Base-by-base conservation (phyloP, 129 eudicot genomes). In the Escallonia rubra region DNA sequence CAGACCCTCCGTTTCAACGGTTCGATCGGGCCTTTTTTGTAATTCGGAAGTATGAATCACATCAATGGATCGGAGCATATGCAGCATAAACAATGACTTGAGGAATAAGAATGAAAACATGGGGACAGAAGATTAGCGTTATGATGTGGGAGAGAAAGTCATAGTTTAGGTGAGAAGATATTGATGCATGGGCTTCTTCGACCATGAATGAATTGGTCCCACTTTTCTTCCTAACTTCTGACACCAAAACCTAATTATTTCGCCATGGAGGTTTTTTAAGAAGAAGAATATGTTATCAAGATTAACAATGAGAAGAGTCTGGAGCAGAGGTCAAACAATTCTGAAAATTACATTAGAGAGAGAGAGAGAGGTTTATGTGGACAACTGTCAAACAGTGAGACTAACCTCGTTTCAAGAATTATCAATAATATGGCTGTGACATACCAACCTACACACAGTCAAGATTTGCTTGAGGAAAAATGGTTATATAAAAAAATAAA, bases 261-360 rank as follows among this genome's bases (percentile, higher is more conserved):
- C 2, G 12, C 10, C 0, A 3, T 50, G 10, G 46, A 59, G 12
- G 2, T 38, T 14, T 9, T 8, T 11, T 40, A 52, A 10, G 39
- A 39, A 43, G 41, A 7, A 44, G 16, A 68, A 15, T 55, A 16
- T 43, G 40, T 49, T 48, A 51, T 13, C n/a, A 3, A 41, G 8
- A 67, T 13, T 4, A 55, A 42, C 50, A 44, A 44, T 52, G 14
- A 66, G 16, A 68, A 38, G 16, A 57, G 63, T 68, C 55, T 44
- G 46, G 9, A 39, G 61, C 65, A 61, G 8, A 72, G 82, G 67
- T 71, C 73, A 77, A 71, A 44, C 55, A 44, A 66, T 71, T 77
- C 70, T 43, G 68, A 71, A 66, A 77, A 70, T 72, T 73, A 70
- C 61, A 50, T 53, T 65, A 43, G 47, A 10, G 47, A 6, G 52